A percentile compares a stretch with the other conserved stretches of the same genome.
Conservation (phyloP, 129 eudicot genomes). For the Artemisia argyi region DNA sequence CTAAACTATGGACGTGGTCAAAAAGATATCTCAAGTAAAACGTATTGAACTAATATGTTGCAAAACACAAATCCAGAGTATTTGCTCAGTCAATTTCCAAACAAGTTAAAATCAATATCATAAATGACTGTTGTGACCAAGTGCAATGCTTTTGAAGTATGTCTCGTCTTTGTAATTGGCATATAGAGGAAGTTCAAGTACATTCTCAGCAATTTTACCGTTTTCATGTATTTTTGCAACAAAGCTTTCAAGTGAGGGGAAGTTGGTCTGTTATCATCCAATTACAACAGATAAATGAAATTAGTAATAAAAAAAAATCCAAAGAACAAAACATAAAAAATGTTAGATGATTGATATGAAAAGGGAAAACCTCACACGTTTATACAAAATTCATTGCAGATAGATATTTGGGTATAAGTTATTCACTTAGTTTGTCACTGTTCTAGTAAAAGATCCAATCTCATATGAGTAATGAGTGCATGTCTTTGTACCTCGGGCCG, state of each 20-base stretch:
- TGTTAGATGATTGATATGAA: too few species aligned
- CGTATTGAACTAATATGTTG: too few species aligned
- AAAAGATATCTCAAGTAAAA: too few species aligned
- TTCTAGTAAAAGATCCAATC: too few species aligned
- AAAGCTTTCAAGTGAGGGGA: conserved; percentile 62
- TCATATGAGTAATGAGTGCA: too few species aligned
- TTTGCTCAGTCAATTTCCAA: not conserved
- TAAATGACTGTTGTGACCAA: conserved; percentile 20
- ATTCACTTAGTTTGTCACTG: too few species aligned
- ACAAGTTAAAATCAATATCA: not conserved
- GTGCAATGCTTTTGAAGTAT: conserved; percentile 35
- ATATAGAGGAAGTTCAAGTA: conserved; percentile 70
- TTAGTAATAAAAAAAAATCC: not conserved
- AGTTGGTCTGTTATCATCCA: conserved; percentile 8
- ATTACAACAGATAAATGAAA: not conserved
- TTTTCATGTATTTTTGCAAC: conserved; percentile 68
- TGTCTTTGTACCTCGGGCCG: conserved; percentile 77
- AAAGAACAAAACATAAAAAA: too few species aligned
- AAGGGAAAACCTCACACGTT: too few species aligned
- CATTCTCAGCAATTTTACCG: conserved; percentile 55
- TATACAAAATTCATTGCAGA: too few species aligned
- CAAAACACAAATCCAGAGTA: too few species aligned
- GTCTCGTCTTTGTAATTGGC: conserved; percentile 51
- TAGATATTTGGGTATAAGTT: too few species aligned
- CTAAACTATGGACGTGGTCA: too few species aligned